Evolutionary conservation across 2,329 filamentous ascomycete genomes (phyloP), one percentile per base, ranked within the genome.

Genomic region (Epichloe sp.): DNA sequence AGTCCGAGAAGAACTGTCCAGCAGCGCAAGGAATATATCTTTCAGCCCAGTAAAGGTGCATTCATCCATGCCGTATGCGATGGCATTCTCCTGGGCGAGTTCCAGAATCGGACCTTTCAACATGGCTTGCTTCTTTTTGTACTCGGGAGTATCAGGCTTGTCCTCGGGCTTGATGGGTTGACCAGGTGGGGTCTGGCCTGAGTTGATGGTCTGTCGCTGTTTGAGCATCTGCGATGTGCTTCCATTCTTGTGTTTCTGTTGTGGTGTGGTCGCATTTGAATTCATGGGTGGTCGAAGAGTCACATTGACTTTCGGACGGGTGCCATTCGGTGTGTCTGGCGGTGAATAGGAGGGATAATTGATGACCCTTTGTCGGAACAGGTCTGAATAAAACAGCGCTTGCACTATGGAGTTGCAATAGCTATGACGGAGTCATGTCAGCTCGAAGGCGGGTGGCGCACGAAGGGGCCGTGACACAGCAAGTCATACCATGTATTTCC

Each of bases 321-420:
- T 69, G 42, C 80, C 79, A 57, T 86, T 81, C 50, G 88, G 77
- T 17, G 78, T 82, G 61, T 88, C 82, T 56, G 82, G 74, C 11
- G 86, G 82, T 4, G 84, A 82, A 55, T 81, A 76, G 36, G 80
- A 77, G 4, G 93, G 91, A 63, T 95, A 98, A 63, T 86, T 90
- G 68, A 98, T 82, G 58, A 98, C 88, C 63, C 91, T 82, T 72
- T 96, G 85, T 69, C 93, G 87, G 68, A 98, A 98, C 35, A 88
- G 82, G 44, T 88, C 85, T 19, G 91, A 96, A 72, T 95, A 95
- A 71, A 95, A 98, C 52, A 98, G 81, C 61, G 89, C 94, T 72
- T 98, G 93, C 53, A 98, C 80, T 62, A 98, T 95, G 14, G 93
- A 98, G 70, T 98, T 98, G 73, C 88, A 95, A 71, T 98, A 98